Percentiles rank a stretch among this genome's conserved stretches.
phyloP scores from a whole-genome alignment of 1,284 basidiomycete genomes.

The Ceratobasidium sp. region DNA sequence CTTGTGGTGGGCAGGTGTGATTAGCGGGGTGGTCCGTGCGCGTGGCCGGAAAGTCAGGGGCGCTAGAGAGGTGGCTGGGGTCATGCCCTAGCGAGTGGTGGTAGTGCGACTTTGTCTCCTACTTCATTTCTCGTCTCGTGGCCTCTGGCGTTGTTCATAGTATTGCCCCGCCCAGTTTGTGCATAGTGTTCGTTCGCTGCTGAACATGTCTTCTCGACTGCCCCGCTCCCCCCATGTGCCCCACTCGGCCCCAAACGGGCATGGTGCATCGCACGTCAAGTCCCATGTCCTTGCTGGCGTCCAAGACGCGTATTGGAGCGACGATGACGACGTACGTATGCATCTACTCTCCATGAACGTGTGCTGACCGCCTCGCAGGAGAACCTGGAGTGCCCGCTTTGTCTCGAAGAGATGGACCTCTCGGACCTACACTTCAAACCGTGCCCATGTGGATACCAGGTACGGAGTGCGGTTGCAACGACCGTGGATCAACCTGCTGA shows the following conservation, averaged over 20 bases:
- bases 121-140: slow-evolving; percentile 19
- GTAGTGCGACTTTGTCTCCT: slow-evolving; percentile 19
- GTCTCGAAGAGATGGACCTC: slow-evolving; percentile 98
- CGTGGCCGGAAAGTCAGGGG: slow-evolving; percentile 2
- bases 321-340: slow-evolving; percentile 81
- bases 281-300: slow-evolving; percentile 85
- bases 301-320: slow-evolving; percentile 98
- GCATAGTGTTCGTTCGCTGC: neutral
- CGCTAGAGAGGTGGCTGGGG: neutral
- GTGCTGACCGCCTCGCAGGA: slow-evolving; percentile 64
- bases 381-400: slow-evolving; percentile 97
- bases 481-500: slow-evolving; percentile 16
- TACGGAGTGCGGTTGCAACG: slow-evolving; percentile 50
- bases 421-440: slow-evolving; percentile 99
- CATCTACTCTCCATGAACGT: neutral
- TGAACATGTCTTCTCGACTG: slow-evolving; percentile 33
- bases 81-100: neutral
- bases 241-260: slow-evolving; percentile 30
- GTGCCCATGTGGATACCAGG: slow-evolving; percentile 98
- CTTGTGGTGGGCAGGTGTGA: neutral
- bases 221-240: slow-evolving; percentile 40
- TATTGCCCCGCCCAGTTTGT: neutral
- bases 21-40: slow-evolving; percentile 14
- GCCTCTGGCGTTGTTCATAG: slow-evolving; percentile 16
- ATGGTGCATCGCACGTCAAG: slow-evolving; percentile 56